Base-by-base conservation (phyloP, 805 yeast genomes). In the Candida ascalaphidarum region DNA sequence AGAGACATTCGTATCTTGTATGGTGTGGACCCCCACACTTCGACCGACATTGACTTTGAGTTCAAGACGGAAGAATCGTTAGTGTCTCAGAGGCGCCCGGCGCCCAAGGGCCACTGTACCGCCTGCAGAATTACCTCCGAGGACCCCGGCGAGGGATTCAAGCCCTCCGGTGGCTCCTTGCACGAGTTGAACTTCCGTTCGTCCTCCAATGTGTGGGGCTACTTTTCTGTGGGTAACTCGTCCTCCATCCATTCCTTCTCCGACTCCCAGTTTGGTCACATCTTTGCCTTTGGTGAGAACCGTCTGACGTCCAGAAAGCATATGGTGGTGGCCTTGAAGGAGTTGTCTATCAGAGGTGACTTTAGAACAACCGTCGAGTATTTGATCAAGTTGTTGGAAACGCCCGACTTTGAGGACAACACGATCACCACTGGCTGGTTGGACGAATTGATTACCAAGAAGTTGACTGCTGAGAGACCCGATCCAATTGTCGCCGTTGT, bases 121-220 rank as follows among this genome's bases (percentile, higher is more conserved):
- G 98, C 98, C 29, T 89, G 97, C 65, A 86, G 99, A 68, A 92
- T 92, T 57, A 92, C 98, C 20, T 84, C 96, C 10, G 99, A 92
- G 62, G 99, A 92, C 61, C 99, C 99, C 27, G 94, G 95, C 52
- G 96, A 89, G 65, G 99, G 98, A 27, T 92, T 92, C 74, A 92
- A 92, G 61, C 99, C 99, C 30, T 83, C 95, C 22, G 94, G 95
- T 51, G 99, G 99, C 65, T 76, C 86, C 30, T 71, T 92, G 61
- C 95, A 88, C 44, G 98, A 92, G 58, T 74, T 92, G 55, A 94
- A 92, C 55, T 89, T 92, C 71, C 73, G 97, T 56, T 94, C 99
- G 3, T 81, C 94, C 20, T 86, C 96, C 7, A 89, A 92, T 46
- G 99, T 94, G 27, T 92, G 99, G 99, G 99, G 99, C 66, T 92